Conservation (phyloP, 129 eudicot genomes). For the Lonicera japonica region DNA sequence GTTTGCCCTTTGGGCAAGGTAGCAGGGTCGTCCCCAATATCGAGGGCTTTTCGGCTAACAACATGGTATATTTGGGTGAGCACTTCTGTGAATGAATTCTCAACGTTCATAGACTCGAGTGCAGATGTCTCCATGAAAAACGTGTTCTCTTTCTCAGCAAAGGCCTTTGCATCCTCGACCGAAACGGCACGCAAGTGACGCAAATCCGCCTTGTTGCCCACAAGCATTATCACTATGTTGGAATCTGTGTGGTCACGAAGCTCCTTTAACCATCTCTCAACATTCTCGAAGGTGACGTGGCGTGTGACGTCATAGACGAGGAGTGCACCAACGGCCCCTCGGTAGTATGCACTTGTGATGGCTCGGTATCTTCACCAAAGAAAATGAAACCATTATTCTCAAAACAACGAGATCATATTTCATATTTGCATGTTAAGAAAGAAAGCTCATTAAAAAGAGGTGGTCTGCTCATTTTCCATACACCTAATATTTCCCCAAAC, state of each 20-base stretch:
- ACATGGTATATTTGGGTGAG: conserved; percentile 10
- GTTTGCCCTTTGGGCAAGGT: conserved; percentile 16
- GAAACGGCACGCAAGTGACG: conserved; percentile 20
- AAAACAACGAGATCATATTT: no score
- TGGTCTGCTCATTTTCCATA: no score
- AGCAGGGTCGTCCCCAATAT: conserved; percentile 9
- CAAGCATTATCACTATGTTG: conserved; percentile 1
- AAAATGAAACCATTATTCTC: no score
- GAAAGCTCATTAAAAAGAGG: no score
- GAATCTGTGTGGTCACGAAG: conserved; percentile 1
- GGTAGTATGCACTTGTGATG: conserved; percentile 20
- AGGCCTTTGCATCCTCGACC: conserved; percentile 13
- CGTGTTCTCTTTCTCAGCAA: conserved; percentile 10
- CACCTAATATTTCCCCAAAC: no score
- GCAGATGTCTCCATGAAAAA: conserved; percentile 14
- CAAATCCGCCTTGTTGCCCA: neutral
- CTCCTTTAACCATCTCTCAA: conserved; percentile 12
- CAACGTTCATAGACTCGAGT: conserved; percentile 10
- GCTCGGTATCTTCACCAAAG: conserved; percentile 16
- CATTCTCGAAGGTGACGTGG: no score
- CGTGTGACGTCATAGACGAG: no score
- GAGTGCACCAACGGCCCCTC: conserved; percentile 16
- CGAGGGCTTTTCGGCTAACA: conserved; percentile 15
- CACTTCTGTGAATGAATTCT: neutral
- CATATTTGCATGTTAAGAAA: no score